Base-by-base conservation (phyloP, 1,284 basidiomycete species). In the Sanghuangporus weigelae region DNA sequence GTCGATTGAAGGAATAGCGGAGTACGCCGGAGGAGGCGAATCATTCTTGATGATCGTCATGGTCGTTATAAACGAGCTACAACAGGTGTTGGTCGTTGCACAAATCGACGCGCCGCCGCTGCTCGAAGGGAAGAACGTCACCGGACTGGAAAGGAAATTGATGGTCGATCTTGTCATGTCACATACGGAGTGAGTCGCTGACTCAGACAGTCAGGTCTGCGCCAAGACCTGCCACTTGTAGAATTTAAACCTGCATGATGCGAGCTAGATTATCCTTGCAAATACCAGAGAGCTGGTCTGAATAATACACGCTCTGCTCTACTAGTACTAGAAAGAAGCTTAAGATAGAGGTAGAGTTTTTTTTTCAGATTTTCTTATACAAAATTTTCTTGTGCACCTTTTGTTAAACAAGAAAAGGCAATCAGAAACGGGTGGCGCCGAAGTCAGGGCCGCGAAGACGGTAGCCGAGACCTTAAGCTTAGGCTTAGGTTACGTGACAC, bases 21-120 rank as follows among this genome's bases (percentile, higher is more conserved):
- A 54, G 50, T 65, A 65, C 23, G 60, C 55, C 36, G 64, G 64
- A 12, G 64, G 64, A 7, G 64, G 64, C 7, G 64, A 59, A 23
- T 64, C 61, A 35, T 21, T 21, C 38, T 64, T 59, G 16, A n/a
- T 40, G 19, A 26, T 51, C 16, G 16, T 51, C 59, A 64, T 57
- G 23, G n/a, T 39, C 19, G 56, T 48, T 40, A 44, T 54, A 56
- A 36, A 48, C 39, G 40, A 39, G 51, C 19, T 23, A 51, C 19
- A 38, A 16, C 26, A 31, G 16, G 38, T 53, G 48, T 42, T 44
- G 26, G 56, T 7, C 26, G 58, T 59, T 36, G 53, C 21, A 39
- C 14, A 12, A 14, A 8, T 40, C 11, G 57, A 58, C 31, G 48
- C 42, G 42, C 16, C n/a, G 44, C 44, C 16, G 5, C n/a, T 21